Evolutionary conservation across 805 yeast species (phyloP), one percentile per base, ranked within the genome.

Genomic region (Kodamaea lidongshanica): DNA sequence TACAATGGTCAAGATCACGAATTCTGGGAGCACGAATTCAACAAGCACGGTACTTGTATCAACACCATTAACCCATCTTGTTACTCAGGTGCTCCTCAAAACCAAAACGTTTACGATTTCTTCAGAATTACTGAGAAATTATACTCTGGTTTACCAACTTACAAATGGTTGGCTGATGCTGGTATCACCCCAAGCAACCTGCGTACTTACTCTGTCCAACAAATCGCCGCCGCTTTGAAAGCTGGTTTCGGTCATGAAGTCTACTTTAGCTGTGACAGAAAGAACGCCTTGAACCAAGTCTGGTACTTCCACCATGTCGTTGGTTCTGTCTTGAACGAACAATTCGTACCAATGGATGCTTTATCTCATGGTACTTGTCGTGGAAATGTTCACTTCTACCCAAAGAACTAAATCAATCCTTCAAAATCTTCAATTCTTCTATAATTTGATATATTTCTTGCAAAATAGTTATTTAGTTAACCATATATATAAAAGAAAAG

Each of bases 21-120:
- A 5, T 59, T 87, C 28, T 87, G 96, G 96, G 66, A 72, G 23
- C 96, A 88, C 55, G 96, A 87, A 56, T 87, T 74, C 67, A 87
- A 88, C 61, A 88, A 88, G 53, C 96, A 87, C 52, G 96, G 88
- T 13, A 85, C 95, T 7, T 87, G 96, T 58, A 76, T 86, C 69
- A 73, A 78, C 30, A 85, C 95, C 1, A 60, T 88, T 24, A 73
- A 68, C 34, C 81, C 89, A 4, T 42, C 54, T 3, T 87, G 96
- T 54, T 87, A 86, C 54, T 23, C 22, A 8, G 58, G 57, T 5
- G 41, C 39, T 11, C 35, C 38, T 16, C 52, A 50, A 38, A 43
- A 55, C 37, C 60, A 55, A 33, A 65, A 65, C 23, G 86, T 82
- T 15, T 76, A 73, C 34, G 92, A 85, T 51, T 85, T 75, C 55